Conservation (phyloP, 306 rosid genomes). For the Styphnolobium japonicum region DNA sequence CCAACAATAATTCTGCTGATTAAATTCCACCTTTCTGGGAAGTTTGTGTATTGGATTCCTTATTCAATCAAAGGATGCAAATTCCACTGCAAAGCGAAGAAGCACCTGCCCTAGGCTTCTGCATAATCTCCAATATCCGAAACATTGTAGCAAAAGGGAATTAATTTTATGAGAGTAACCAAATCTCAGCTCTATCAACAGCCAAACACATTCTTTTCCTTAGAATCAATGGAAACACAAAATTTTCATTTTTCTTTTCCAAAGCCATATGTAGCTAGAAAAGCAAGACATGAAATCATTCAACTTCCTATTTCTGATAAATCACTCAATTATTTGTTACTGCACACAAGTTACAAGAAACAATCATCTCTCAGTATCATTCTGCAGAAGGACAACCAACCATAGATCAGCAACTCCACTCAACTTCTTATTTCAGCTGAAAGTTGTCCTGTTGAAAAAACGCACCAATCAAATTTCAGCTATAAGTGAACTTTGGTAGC, state of each 20-base stretch:
- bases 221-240: conserved; percentile 33
- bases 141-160: conserved; percentile 22
- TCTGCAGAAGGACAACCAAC: conserved; percentile 41
- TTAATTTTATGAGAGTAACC: conserved; percentile 15
- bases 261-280: conserved; percentile 37
- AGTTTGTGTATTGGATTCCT: conserved; percentile 34
- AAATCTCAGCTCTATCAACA: conserved; percentile 28
- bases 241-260: neutral
- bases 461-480: conserved; percentile 53
- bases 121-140: conserved; percentile 28
- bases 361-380: conserved; percentile 44
- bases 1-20: neutral
- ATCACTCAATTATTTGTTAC: conserved; percentile 56
- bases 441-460: conserved; percentile 42
- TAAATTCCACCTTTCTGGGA: conserved; percentile 21
- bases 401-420: conserved; percentile 47
- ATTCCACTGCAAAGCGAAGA: neutral
- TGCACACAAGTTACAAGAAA: conserved; percentile 58
- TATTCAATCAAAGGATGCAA: conserved; percentile 21
- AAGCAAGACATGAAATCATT: conserved; percentile 32
- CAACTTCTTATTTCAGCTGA: conserved; percentile 43
- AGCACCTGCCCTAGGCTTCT: conserved; percentile 22
- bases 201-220: conserved; percentile 29
- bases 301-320: conserved; percentile 46
- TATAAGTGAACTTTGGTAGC: conserved; percentile 41